phyloP scores from a whole-genome alignment of 345 rosid genomes.

The Gossypium stocksii region DNA sequence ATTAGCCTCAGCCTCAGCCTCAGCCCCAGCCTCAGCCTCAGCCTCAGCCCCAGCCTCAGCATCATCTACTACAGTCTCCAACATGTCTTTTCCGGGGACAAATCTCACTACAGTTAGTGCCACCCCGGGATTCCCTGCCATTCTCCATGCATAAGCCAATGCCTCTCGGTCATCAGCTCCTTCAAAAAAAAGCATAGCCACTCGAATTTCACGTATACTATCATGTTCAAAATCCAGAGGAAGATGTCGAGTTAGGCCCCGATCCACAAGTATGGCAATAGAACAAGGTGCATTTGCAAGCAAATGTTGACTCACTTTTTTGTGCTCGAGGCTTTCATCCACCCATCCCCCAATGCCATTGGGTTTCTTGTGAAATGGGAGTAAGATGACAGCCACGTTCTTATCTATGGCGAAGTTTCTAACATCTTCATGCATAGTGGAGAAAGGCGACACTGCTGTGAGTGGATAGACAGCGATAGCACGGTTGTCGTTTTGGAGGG shows the following conservation, averaged over 20 bases:
- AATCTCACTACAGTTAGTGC: conserved; percentile 34
- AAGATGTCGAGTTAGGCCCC: conserved; percentile 28
- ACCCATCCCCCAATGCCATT: conserved; percentile 33
- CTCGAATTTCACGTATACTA: neutral
- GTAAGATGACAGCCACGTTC: conserved; percentile 38
- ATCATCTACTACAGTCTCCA: neutral
- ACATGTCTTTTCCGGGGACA: conserved; percentile 16
- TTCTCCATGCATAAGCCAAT: conserved; percentile 42
- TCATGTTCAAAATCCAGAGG: neutral
- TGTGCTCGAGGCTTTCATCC: conserved; percentile 36
- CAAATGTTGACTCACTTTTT: conserved; percentile 45
- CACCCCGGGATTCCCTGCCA: conserved; percentile 27
- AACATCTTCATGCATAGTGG: conserved; percentile 61
- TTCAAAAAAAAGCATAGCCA: conserved; percentile 34
- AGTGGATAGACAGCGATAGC: conserved; percentile 32
- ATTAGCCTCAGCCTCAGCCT: no score
- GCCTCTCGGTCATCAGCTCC: conserved; percentile 58
- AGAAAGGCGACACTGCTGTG: conserved; percentile 52
- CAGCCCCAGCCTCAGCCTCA: neutral
- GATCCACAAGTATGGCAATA: conserved; percentile 60
- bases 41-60: neutral
- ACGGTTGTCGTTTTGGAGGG: conserved; percentile 26
- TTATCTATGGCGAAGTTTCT: conserved; percentile 62
- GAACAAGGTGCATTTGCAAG: conserved; percentile 57
- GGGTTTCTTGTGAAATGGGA: conserved; percentile 50